These are phyloP conservation scores for Suillus lakei DNA, from an alignment of 768 basidiomycete genomes.

Conservation along the genomic window DNA sequence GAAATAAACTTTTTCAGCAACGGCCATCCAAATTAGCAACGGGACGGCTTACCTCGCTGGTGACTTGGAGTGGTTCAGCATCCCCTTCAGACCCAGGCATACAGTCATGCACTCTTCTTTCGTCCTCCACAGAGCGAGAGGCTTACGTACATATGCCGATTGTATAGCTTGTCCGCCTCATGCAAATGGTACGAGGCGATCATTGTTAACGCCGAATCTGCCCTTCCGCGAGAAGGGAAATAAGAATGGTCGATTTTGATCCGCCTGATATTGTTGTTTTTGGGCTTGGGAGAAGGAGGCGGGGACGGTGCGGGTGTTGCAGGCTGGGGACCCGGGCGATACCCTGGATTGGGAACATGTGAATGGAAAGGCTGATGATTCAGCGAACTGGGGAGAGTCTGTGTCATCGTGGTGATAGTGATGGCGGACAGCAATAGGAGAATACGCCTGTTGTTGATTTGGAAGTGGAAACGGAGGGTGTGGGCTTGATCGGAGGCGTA, in stretches of 20 bases:
- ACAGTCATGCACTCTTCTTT: constrained; percentile 91
- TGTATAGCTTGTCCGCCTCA: constrained; percentile 91
- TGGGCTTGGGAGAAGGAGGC: constrained; percentile 84
- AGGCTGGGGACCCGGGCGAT: constrained; percentile 60
- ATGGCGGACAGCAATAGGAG: constrained; percentile 91
- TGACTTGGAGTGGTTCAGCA: constrained; percentile 55
- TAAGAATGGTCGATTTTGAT: constrained; percentile 90
- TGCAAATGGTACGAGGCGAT: constrained; percentile 90
- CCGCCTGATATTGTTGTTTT: constrained; percentile 99
- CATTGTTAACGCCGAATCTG: constrained; percentile 53
- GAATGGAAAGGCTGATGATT: constrained; percentile 43
- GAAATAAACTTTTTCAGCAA: constrained; percentile 12
- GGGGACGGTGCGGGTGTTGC: constrained; percentile 92
- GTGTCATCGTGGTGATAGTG: constrained; percentile 89
- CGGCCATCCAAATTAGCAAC: constrained; percentile 8
- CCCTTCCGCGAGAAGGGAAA: constrained; percentile 88
- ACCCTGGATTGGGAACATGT: constrained; percentile 29
- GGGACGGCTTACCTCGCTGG: constrained; percentile 39
- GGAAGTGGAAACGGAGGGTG: constrained; percentile 46
- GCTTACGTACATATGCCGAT: constrained; percentile 88
- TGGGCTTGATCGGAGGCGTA: constrained; percentile 31
- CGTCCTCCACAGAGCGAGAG: constrained; percentile 88
- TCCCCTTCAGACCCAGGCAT: constrained; percentile 72
- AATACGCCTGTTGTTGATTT: constrained; percentile 89
- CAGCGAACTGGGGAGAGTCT: constrained; percentile 47